These are phyloP conservation scores for Penicillium concentricum DNA, from an alignment of 2,329 filamentous ascomycete species.

Conservation along the genomic window DNA sequence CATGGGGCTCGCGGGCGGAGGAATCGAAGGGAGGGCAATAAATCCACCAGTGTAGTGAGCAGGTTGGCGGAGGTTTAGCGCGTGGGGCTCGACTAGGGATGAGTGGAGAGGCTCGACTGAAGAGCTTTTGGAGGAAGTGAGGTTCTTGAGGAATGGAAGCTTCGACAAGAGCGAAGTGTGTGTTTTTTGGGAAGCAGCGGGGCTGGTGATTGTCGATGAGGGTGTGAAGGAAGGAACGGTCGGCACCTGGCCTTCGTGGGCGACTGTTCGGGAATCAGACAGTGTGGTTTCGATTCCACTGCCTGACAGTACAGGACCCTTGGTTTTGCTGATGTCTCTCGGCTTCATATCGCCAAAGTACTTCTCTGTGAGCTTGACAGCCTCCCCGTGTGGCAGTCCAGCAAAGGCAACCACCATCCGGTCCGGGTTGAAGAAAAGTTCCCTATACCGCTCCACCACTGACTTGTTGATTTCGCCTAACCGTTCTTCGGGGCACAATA, in stretches of 20 bases:
- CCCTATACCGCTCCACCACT: slow-evolving; percentile 75
- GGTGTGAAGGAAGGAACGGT: slow-evolving; percentile 43
- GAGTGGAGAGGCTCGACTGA: slow-evolving; percentile 56
- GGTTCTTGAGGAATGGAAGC: slow-evolving; percentile 85
- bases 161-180: slow-evolving; percentile 71
- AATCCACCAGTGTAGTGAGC: slow-evolving; percentile 93
- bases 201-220: slow-evolving; percentile 38
- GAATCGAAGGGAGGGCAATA: slow-evolving; percentile 77
- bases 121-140: slow-evolving; percentile 66
- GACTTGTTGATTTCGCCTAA: slow-evolving; percentile 70
- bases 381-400: slow-evolving; percentile 78
- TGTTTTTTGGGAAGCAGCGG: slow-evolving; percentile 45
- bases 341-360: slow-evolving; percentile 89
- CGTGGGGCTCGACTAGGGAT: slow-evolving; percentile 42
- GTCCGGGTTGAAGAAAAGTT: slow-evolving; percentile 83
- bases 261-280: slow-evolving; percentile 29
- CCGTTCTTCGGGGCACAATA: slow-evolving; percentile 85
- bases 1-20: slow-evolving; percentile 73
- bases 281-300: slow-evolving; percentile 58
- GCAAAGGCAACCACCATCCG: slow-evolving; percentile 94
- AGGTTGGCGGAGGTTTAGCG: slow-evolving; percentile 60
- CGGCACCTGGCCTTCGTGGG: slow-evolving; percentile 33
- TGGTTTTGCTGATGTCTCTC: slow-evolving; percentile 48
- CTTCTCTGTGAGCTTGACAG: slow-evolving; percentile 74
- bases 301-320: slow-evolving; percentile 52